Base-by-base conservation (phyloP, 345 rosid genomes). In the Euphorbia peplus region DNA sequence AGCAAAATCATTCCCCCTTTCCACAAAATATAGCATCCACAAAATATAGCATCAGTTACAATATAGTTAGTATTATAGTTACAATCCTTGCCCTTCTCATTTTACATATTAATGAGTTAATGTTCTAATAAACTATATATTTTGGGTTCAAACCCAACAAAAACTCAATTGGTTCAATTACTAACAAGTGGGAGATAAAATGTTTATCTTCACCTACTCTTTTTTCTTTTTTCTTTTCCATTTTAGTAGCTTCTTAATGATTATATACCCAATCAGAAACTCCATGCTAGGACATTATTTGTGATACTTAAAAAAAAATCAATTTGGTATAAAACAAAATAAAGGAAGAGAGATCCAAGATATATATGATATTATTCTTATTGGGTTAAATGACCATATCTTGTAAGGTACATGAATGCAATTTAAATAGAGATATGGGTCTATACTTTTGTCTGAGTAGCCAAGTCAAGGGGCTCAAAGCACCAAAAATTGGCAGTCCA, bases 241-340 rank as follows among this genome's bases (percentile, higher is more conserved):
- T 26, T 56, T 56, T 14, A 14, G 19, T 13, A 32, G 60, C 60
- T 56, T 56, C 19, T 26, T 56, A 25, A 18, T 50, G 21, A 3
- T 18, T 57, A 60, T 57, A 60, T 56, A 56, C 2, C 60, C 60
- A 60, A 37, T 37, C 41, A 37, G 48, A 21, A n/a, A 5, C 10
- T 44, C 66, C 66, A 63, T 44, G 9, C 53, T 63, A 29, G 42
- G 53, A 44, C 8, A 42, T 63, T 22, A 25, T 63, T 39, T 39
- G 4, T 39, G 8, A 39, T 39, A 5, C 11, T 39, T 39, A n/a
- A n/a, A n/a, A n/a, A n/a, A n/a, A n/a, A n/a, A n/a, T n/a, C n/a
- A n/a, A n/a, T n/a, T 39, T 39, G 6, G 6, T 5, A 39, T 39
- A 39, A 2, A 39, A 8, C 5, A 39, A 39, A 4, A 4, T 39